phyloP scores from a whole-genome alignment of 2,329 filamentous ascomycete species.

The Pestalotiopsis sp. region DNA sequence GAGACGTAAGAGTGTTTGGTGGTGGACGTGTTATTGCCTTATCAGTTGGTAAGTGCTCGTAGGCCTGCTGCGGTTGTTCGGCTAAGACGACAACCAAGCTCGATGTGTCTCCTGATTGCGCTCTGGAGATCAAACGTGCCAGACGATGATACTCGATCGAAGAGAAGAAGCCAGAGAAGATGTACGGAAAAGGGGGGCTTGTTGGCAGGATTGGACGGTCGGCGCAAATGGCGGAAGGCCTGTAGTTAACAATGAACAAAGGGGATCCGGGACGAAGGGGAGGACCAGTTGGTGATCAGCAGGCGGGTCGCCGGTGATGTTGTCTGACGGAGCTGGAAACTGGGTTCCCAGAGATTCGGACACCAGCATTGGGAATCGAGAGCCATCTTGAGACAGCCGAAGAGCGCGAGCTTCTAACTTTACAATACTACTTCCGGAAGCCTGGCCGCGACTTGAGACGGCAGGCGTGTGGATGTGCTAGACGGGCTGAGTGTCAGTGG shows the following conservation, averaged over 20 bases:
- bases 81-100: conserved; percentile 10
- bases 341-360: conserved; percentile 5
- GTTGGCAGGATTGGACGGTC: background rate
- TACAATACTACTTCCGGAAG: background rate
- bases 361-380: background rate
- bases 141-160: conserved; percentile 30
- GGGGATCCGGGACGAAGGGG: conserved; percentile 4
- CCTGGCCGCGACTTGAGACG: background rate
- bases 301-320: conserved; percentile 1
- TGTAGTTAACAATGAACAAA: conserved; percentile 2
- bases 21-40: background rate
- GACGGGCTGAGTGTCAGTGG: background rate
- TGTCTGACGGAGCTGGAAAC: conserved; percentile 6
- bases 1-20: background rate
- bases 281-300: conserved; percentile 9
- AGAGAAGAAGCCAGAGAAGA: conserved; percentile 26
- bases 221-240: background rate
- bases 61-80: background rate
- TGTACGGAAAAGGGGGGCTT: conserved; percentile 1
- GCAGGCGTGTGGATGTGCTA: background rate
- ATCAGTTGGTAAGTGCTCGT: conserved; percentile 1
- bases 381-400: background rate
- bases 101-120: conserved; percentile 21
- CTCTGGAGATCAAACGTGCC: conserved; percentile 20
- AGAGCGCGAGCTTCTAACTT: background rate